Base-by-base conservation (phyloP, 768 basidiomycete species). In the Pholiota conissans region DNA sequence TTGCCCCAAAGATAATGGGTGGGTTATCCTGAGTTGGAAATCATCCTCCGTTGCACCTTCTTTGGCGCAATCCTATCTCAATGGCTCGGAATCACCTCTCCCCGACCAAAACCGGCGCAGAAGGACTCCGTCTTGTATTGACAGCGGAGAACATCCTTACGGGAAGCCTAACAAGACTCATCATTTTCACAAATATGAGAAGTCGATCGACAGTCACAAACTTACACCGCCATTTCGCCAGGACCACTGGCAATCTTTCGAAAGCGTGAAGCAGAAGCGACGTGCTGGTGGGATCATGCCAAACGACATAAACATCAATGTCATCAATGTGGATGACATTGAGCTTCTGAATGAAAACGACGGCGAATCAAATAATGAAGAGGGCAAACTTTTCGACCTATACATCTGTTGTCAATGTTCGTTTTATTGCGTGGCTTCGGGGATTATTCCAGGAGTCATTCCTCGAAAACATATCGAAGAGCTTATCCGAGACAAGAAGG, bases 381-480 rank as follows among this genome's bases (percentile, higher is more conserved):
- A 80, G 62, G 85, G 82, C 22, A 83, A 79, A 57, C 69, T 89
- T 27, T 73, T 93, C 39, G 90, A 93, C 69, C 77, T 93, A 27
- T 93, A 89, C 65, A 75, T 92, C 45, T 94, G 92, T 69, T 93
- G 92, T 65, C 91, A 92, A 66, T 94, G 92, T 69, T 86, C 85
- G 22, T 71, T 88, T 61, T 90, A 87, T 66, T 84, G 87, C 62
- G 76, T 91, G 35, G 86, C 83, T 1, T 90, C 88, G 22, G 78
- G 81, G 14, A 74, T 87, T 51, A 85, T 93, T 47, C 84, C 90
- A 34, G 91, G 89, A 4, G 85, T 93, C 40, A 77, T 94, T 57
- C 84, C 87, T 7, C 71, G 76, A 48, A 82, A 81, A 61, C 73
- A 80, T 55, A 71, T 90, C 62, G 84, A 90, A 29, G 85, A 85